Evolutionary conservation across 2,329 filamentous ascomycete species (phyloP).

Genomic region (Aspergillus phoenicis): DNA sequence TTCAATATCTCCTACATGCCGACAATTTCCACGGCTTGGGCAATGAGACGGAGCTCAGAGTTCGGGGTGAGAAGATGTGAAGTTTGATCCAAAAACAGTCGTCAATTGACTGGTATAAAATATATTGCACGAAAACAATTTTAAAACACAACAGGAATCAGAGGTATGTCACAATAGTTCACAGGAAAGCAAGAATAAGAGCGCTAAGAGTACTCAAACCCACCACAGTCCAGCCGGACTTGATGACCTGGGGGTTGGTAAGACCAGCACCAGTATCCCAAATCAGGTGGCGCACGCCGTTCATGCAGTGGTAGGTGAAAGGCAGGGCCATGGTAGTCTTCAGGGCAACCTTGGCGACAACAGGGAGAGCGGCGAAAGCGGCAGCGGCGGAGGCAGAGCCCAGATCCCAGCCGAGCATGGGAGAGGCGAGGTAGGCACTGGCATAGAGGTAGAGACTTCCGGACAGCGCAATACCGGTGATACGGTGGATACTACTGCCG

Average conservation of each 20-base stretch:
- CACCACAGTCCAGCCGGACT: constrained; percentile 66
- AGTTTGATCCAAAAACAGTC: constrained; percentile 24
- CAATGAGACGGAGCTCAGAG: background rate
- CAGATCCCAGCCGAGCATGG: constrained; percentile 71
- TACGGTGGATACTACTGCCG: constrained; percentile 73
- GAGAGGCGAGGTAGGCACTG: constrained; percentile 76
- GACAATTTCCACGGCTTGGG: background rate
- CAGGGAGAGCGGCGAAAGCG: constrained; percentile 63
- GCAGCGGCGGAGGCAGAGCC: constrained; percentile 66
- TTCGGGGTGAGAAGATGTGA: background rate
- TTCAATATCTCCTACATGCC: background rate
- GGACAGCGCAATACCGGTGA: constrained; percentile 75
- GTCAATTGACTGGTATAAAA: constrained; percentile 24
- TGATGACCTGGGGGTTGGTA: constrained; percentile 65
- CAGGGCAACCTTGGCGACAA: constrained; percentile 59
- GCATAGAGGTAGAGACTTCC: constrained; percentile 79
- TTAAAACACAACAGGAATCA: constrained; percentile 34
- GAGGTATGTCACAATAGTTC: constrained; percentile 36
- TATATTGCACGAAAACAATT: constrained; percentile 30
- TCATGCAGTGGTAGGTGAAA: constrained; percentile 69
- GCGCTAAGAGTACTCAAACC: constrained; percentile 57
- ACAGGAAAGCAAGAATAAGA: constrained; percentile 50
- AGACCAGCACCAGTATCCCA: constrained; percentile 69
- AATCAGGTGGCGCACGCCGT: constrained; percentile 70
- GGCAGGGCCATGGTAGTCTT: constrained; percentile 64